phyloP scores from a whole-genome alignment of 495 filamentous ascomycete species.

The Antarctomyces pellizariae region DNA sequence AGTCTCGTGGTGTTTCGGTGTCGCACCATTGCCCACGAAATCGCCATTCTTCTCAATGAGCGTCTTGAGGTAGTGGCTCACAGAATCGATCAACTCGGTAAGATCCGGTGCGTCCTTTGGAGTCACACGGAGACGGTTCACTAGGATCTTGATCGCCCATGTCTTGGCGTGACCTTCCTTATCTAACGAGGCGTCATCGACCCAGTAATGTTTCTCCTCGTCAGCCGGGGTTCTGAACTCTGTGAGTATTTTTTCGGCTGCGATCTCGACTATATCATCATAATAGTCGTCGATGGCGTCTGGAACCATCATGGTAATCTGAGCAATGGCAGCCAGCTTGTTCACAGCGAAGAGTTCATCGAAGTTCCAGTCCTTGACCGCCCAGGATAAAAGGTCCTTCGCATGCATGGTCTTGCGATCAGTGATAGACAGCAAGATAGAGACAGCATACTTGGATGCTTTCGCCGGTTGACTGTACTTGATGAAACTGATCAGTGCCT shows the following conservation, averaged over 20 bases:
- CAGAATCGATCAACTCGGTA: conserved; percentile 23
- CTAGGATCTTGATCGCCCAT: conserved; percentile 71
- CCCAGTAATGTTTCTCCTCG: conserved; percentile 35
- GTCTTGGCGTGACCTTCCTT: conserved; percentile 66
- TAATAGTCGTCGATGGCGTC: conserved; percentile 46
- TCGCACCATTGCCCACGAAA: conserved; percentile 45
- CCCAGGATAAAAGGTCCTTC: conserved; percentile 55
- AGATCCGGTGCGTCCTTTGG: conserved; percentile 35
- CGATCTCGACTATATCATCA: conserved; percentile 57
- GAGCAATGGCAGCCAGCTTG: conserved; percentile 59
- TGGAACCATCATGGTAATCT: conserved; percentile 58
- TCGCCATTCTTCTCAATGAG: conserved; percentile 57
- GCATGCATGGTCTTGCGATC: conserved; percentile 73
- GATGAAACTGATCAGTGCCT: conserved; percentile 59
- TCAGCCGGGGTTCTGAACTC: conserved; percentile 33
- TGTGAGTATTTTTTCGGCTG: conserved; percentile 50
- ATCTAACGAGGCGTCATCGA: conserved; percentile 40
- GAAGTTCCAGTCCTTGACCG: conserved; percentile 53
- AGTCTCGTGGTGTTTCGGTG: conserved; percentile 48
- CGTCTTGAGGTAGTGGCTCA: conserved; percentile 51
- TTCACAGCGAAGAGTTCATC: conserved; percentile 58
- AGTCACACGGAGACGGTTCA: conserved; percentile 58
- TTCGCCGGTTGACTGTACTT: conserved; percentile 58
- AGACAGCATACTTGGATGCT: conserved; percentile 81
- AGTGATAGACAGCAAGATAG: conserved; percentile 59